Conservation (phyloP, 140 eudicot genomes). For the Anethum foeniculum region DNA sequence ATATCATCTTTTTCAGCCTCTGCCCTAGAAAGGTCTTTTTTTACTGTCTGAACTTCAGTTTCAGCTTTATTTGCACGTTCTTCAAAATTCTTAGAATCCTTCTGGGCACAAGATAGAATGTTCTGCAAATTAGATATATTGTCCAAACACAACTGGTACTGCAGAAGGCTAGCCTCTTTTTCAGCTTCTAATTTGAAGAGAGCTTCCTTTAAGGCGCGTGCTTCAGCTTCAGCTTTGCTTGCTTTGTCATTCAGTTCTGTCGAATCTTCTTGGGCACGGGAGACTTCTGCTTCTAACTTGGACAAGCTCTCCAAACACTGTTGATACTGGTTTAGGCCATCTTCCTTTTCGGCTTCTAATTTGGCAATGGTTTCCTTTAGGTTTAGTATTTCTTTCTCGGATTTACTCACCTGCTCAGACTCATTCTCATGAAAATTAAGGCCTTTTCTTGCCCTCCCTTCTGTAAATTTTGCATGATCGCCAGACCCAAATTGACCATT, state of each 20-base stretch:
- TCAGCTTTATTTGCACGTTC: conserved; percentile 51
- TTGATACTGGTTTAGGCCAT: conserved; percentile 40
- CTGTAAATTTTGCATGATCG: conserved; percentile 17
- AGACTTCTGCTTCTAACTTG: conserved; percentile 44
- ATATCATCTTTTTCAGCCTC: conserved; percentile 49
- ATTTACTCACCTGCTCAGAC: conserved; percentile 22
- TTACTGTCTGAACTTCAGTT: conserved; percentile 31
- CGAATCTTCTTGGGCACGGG: conserved; percentile 50
- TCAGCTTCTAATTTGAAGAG: conserved; percentile 51
- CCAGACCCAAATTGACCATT: conserved; percentile 17
- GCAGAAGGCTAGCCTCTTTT: conserved; percentile 55
- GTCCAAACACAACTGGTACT: conserved; percentile 48
- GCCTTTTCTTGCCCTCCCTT: conserved; percentile 37
- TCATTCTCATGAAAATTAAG: conserved; percentile 39
- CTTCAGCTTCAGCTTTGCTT: conserved; percentile 60
- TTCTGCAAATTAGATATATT: conserved; percentile 40
- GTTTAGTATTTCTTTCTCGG: conserved; percentile 40
- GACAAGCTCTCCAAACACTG: conserved; percentile 62
- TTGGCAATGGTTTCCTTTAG: conserved; percentile 44
- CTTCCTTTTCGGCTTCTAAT: conserved; percentile 52
- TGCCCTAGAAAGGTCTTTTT: conserved; percentile 39
- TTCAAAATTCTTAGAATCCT: conserved; percentile 19
- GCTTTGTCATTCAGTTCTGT: conserved; percentile 47
- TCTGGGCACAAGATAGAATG: conserved; percentile 25
- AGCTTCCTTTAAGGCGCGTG: conserved; percentile 39